These are phyloP conservation scores for Hymenotorrendiella dingleyae DNA, from an alignment of 2,329 filamentous ascomycete species.

Conservation along the genomic window DNA sequence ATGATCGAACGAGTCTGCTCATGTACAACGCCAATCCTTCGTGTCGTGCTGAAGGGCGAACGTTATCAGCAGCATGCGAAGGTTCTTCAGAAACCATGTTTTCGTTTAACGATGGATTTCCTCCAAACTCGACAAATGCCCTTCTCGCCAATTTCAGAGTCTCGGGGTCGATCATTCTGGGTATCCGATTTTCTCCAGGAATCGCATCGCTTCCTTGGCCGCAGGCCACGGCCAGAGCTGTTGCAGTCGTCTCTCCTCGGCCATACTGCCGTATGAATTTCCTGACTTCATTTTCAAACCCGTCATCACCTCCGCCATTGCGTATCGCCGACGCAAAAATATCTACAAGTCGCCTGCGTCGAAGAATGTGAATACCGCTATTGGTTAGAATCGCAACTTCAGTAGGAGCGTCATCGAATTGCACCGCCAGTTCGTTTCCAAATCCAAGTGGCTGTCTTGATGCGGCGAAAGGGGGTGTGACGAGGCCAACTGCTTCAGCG, in stretches of 20 bases:
- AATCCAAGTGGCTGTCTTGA: slow-evolving; percentile 68
- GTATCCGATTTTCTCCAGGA: slow-evolving; percentile 65
- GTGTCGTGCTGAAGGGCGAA: slow-evolving; percentile 82
- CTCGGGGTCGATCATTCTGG: slow-evolving; percentile 70
- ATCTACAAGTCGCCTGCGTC: slow-evolving; percentile 79
- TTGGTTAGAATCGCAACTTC: slow-evolving; percentile 92
- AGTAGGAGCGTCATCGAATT: slow-evolving; percentile 76
- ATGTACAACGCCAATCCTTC: slow-evolving; percentile 85
- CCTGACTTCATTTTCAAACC: slow-evolving; percentile 73
- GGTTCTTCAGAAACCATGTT: slow-evolving; percentile 57
- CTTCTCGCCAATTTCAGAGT: slow-evolving; percentile 80
- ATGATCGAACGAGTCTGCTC: slow-evolving; percentile 75
- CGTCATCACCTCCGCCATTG: slow-evolving; percentile 68
- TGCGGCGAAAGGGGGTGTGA: slow-evolving; percentile 67
- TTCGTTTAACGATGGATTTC: slow-evolving; percentile 78
- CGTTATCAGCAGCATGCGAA: slow-evolving; percentile 69
- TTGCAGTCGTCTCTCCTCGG: slow-evolving; percentile 80
- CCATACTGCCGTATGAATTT: slow-evolving; percentile 84
- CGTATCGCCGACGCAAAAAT: slow-evolving; percentile 81
- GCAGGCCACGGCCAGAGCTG: slow-evolving; percentile 89
- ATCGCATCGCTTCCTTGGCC: slow-evolving; percentile 76
- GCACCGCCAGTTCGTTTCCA: slow-evolving; percentile 92
- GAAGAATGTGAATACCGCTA: slow-evolving; percentile 80
- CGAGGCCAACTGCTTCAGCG: slow-evolving; percentile 72
- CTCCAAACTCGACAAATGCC: slow-evolving; percentile 88